A percentile compares a stretch with the other conserved stretches of the same genome.
Evolutionary conservation across 345 rosid genomes (phyloP).

Genomic region (Aurinia saxatilis): DNA sequence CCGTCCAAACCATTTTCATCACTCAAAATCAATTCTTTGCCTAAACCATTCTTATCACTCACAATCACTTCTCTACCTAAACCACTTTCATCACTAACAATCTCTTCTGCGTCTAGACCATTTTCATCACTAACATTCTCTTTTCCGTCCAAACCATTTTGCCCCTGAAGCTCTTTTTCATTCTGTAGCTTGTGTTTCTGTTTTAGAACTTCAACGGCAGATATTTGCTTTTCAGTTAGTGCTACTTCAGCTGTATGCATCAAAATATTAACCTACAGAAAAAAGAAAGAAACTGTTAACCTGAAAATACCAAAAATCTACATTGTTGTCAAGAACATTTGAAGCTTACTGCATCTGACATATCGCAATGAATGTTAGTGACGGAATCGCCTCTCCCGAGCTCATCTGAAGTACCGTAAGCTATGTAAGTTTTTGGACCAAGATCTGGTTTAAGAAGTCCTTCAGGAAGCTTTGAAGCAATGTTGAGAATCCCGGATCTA

Average conservation of each 20-base stretch:
- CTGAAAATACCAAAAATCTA: neutral
- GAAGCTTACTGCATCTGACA: conserved; percentile 82
- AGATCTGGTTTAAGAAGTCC: conserved; percentile 68
- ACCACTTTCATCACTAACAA: neutral
- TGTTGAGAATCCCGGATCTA: conserved; percentile 69
- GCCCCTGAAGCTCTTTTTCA: conserved; percentile 36
- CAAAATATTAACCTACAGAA: conserved; percentile 74
- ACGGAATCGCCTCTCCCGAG: conserved; percentile 98
- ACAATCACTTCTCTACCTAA: no score
- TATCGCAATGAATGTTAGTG: conserved; percentile 87
- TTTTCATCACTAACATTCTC: conserved; percentile 12
- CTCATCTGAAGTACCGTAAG: conserved; percentile 69
- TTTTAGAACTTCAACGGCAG: conserved; percentile 47
- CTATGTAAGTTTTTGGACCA: conserved; percentile 96
- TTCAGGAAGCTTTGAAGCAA: conserved; percentile 70
- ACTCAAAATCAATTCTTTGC: no score
- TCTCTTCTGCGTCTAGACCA: neutral
- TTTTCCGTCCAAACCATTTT: conserved; percentile 1
- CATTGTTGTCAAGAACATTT: neutral
- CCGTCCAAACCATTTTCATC: no score
- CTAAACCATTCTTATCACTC: no score
- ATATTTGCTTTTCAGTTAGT: conserved; percentile 38
- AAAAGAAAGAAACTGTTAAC: neutral
- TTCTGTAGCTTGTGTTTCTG: conserved; percentile 56
- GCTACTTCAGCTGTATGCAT: conserved; percentile 61